Evolutionary conservation across 257 asterid genomes (phyloP).

Genomic region (Scutellaria baicalensis): DNA sequence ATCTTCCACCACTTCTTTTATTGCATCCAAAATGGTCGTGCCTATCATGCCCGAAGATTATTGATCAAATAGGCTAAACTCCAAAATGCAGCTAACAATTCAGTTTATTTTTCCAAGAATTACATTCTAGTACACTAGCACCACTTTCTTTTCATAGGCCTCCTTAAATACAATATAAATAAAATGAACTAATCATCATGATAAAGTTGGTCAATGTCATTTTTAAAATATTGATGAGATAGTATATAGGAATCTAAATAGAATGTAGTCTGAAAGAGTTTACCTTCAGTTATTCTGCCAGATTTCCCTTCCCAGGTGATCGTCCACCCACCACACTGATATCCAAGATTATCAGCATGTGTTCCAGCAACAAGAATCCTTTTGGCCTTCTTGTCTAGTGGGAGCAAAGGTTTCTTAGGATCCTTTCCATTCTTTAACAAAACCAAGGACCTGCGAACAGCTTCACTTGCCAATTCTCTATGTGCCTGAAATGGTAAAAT

Average conservation of each 20-base stretch:
- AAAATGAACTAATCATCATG: neutral
- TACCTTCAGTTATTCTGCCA: constrained; percentile 89
- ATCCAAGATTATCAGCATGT: constrained; percentile 98
- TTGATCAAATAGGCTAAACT: neutral
- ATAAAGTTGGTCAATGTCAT: neutral
- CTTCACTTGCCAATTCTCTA: constrained; percentile 53
- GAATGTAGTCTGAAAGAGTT: neutral
- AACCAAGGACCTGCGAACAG: constrained; percentile 73
- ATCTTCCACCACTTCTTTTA: constrained; percentile 50
- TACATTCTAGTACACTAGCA: too few species aligned
- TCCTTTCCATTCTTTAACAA: constrained; percentile 90
- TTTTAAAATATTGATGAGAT: neutral
- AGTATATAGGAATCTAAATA: neutral
- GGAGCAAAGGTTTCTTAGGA: constrained; percentile 69
- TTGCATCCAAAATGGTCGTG: constrained; percentile 76
- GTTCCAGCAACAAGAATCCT: constrained; percentile 78
- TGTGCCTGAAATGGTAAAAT: constrained; percentile 22
- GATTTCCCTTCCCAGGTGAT: constrained; percentile 77
- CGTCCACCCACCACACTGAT: constrained; percentile 98
- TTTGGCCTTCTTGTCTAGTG: constrained; percentile 67
- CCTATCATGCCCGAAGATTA: constrained; percentile 30
- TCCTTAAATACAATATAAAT: neutral
- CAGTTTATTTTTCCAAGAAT: neutral
- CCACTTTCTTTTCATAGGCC: neutral
- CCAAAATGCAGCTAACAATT: neutral